Percentiles rank a stretch among this genome's conserved stretches.
Conservation (phyloP, 768 basidiomycete genomes). For the Pleurotus pulmonarius region DNA sequence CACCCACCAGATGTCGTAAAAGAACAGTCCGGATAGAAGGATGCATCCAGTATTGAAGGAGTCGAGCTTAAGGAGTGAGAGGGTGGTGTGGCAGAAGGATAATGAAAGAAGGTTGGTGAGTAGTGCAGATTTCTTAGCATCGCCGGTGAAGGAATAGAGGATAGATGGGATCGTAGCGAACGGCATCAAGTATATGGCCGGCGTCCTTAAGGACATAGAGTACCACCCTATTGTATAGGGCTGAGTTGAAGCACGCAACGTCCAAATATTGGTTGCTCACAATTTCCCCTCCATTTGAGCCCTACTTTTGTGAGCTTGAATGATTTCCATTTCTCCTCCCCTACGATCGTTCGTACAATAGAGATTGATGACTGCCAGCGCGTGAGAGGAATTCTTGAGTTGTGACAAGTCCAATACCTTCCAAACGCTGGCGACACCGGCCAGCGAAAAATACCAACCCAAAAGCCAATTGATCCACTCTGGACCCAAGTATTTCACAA, state of each 20-base stretch:
- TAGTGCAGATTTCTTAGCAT: constrained; percentile 55
- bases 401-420: constrained; percentile 35
- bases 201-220: constrained; percentile 50
- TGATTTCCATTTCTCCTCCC: constrained; percentile 51
- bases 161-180: constrained; percentile 62
- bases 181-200: constrained; percentile 53
- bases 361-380: constrained; percentile 44
- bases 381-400: not conserved
- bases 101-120: constrained; percentile 75
- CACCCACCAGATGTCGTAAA: constrained; percentile 97
- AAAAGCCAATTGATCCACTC: constrained; percentile 83
- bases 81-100: constrained; percentile 78
- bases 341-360: constrained; percentile 44
- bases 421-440: constrained; percentile 66
- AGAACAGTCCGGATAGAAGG: constrained; percentile 77
- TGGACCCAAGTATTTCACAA: constrained; percentile 73
- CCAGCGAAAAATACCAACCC: constrained; percentile 69
- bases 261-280: constrained; percentile 29
- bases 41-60: constrained; percentile 85
- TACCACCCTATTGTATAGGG: constrained; percentile 13
- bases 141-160: constrained; percentile 49
- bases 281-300: constrained; percentile 40
- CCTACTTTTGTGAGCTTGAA: constrained; percentile 45
- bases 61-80: constrained; percentile 80
- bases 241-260: constrained; percentile 19